These are phyloP conservation scores for Symbiodinium pilosum DNA, from an alignment of 73 alveolate species.

Conservation along the genomic window DNA sequence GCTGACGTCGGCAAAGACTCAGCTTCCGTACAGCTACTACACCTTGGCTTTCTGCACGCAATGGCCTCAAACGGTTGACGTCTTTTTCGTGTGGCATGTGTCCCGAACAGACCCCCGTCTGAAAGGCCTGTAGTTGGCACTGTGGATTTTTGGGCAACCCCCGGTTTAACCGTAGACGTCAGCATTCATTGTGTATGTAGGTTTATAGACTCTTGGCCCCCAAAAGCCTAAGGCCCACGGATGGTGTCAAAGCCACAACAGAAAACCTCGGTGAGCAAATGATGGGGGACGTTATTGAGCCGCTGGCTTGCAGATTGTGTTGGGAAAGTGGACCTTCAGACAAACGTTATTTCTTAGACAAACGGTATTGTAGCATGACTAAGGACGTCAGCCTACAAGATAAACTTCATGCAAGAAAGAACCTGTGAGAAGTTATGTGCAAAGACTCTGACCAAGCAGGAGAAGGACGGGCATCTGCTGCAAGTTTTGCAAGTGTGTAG, in stretches of 20 bases:
- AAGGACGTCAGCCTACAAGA: slow-evolving; percentile 76
- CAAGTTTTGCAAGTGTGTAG: neutral
- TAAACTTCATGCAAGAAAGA: slow-evolving; percentile 40
- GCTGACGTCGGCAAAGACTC: slow-evolving; percentile 78
- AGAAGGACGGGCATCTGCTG: slow-evolving; percentile 73
- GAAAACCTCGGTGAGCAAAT: slow-evolving; percentile 84
- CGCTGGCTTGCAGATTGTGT: neutral
- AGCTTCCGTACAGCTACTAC: slow-evolving; percentile 85
- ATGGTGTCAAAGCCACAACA: slow-evolving; percentile 48
- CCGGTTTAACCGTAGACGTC: too few relatives aligned
- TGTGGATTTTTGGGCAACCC: too few relatives aligned
- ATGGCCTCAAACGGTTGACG: slow-evolving; percentile 12
- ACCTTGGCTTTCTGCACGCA: slow-evolving; percentile 49
- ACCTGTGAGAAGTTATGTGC: slow-evolving; percentile 58
- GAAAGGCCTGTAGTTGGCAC: neutral
- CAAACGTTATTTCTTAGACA: too few relatives aligned
- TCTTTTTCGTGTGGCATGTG: neutral
- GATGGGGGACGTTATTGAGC: slow-evolving; percentile 88
- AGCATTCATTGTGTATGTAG: too few relatives aligned
- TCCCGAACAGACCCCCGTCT: neutral
- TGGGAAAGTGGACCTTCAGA: too few relatives aligned
- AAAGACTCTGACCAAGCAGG: slow-evolving; percentile 40
- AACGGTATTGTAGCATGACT: too few relatives aligned
- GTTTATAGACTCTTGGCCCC: too few relatives aligned
- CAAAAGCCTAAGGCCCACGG: slow-evolving; percentile 70